Evolutionary conservation across 345 rosid genomes (phyloP), one percentile per base, ranked within the genome.

Genomic region (Trapa bicornis): DNA sequence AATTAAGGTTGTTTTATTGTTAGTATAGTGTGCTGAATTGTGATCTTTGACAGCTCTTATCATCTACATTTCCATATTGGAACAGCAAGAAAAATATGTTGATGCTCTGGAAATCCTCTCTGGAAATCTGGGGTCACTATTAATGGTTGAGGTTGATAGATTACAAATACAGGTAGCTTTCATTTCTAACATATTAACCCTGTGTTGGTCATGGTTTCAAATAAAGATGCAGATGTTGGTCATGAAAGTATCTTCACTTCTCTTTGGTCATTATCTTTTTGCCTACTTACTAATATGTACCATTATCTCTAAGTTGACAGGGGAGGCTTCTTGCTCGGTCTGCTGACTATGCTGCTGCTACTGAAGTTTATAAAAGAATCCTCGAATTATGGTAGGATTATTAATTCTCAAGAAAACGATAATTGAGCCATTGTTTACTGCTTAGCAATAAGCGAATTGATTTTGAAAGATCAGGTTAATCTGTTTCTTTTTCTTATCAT

Each of bases 231-330:
- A 58, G 35, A 54, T 2, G 35, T 58, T 58, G 63, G 17, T 50
- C 22, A 50, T 15, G 17, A 15, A 14, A 17, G 56, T 5, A 50
- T 50, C 15, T 50, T 50, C 22, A 16, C 15, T 50, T 50, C 17
- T 63, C 42, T 15, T 47, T 58, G 68, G 42, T 37, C 47, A 63
- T 61, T 48, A 73, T 61, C 29, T 22, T 48, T 74, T 75, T 71
- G 77, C 76, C 77, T 78, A 73, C 77, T 32, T 58, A 58, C 33
- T 32, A 73, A 77, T 71, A 66, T 77, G 72, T 72, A 47, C 77
- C 66, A 70, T 80, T 82, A 80, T 83, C 87, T 93, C 75, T 77
- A 93, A 93, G 99, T 89, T 91, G 88, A 93, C 97, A 93, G 99
- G 99, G 99, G 77, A 88, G 84, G 76, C 88, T 88, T 81, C 89